phyloP scores from a whole-genome alignment of 2,329 filamentous ascomycete species.

The Nothopassalora personata region DNA sequence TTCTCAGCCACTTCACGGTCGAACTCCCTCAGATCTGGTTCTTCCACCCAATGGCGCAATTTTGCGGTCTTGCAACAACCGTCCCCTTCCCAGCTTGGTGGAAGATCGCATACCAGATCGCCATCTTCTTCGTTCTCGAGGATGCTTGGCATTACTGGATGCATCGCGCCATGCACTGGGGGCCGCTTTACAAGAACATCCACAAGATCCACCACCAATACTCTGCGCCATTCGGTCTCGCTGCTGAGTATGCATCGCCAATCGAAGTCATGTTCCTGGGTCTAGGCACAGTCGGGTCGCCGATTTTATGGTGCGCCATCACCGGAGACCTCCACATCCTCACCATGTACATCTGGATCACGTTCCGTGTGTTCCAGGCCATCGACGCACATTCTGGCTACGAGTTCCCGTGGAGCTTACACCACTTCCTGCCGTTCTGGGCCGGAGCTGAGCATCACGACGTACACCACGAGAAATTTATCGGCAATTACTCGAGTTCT shows the following conservation, averaged over 20 bases:
- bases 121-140: constrained; percentile 90
- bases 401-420: constrained; percentile 95
- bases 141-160: constrained; percentile 98
- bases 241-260: constrained; percentile 94
- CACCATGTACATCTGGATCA: constrained; percentile 98
- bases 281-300: constrained; percentile 74
- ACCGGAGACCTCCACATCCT: constrained; percentile 87
- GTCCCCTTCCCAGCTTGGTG: constrained; percentile 82
- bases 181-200: constrained; percentile 88
- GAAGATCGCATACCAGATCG: constrained; percentile 88
- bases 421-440: constrained; percentile 96
- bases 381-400: constrained; percentile 97
- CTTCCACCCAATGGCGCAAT: constrained; percentile 94
- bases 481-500: constrained; percentile 95
- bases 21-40: constrained; percentile 98
- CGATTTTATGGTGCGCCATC: constrained; percentile 75
- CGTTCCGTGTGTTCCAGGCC: constrained; percentile 88
- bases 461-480: constrained; percentile 94
- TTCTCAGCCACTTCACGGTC: constrained; percentile 94
- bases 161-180: constrained; percentile 89
- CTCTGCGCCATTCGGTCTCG: constrained; percentile 91
- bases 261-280: constrained; percentile 96
- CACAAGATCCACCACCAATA: constrained; percentile 99
- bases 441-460: constrained; percentile 96
- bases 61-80: constrained; percentile 78